Evolutionary conservation across 2,329 filamentous ascomycete species (phyloP).

Genomic region (Graphium sp.): DNA sequence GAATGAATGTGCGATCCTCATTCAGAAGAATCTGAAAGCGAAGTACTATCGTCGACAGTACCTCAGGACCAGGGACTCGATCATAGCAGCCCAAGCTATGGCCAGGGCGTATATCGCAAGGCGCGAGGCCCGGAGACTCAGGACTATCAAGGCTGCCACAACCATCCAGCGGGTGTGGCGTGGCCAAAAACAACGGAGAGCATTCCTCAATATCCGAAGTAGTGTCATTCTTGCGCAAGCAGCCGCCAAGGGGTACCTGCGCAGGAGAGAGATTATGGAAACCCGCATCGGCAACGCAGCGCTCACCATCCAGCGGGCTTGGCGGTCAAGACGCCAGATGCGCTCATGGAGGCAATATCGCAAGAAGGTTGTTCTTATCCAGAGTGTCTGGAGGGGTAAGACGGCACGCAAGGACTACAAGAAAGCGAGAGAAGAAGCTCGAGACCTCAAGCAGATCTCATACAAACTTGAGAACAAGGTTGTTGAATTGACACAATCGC

Average conservation of each 20-base stretch:
- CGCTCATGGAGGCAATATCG: constrained; percentile 77
- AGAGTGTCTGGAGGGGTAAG: constrained; percentile 85
- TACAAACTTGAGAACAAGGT: constrained; percentile 99
- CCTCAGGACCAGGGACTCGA: constrained; percentile 66
- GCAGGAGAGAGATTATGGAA: constrained; percentile 83
- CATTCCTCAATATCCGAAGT: constrained; percentile 60
- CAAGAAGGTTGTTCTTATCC: constrained; percentile 74
- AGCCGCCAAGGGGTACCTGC: constrained; percentile 78
- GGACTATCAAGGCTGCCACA: constrained; percentile 73
- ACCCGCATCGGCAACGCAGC: constrained; percentile 86
- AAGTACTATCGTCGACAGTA: constrained; percentile 92
- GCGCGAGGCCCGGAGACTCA: constrained; percentile 60
- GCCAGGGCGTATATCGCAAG: constrained; percentile 65
- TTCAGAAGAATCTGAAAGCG: constrained; percentile 92
- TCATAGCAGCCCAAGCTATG: constrained; percentile 65
- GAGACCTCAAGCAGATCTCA: constrained; percentile 97
- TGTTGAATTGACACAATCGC: constrained; percentile 85
- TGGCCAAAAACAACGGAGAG: constrained; percentile 75
- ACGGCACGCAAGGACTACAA: constrained; percentile 73
- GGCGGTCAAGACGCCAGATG: constrained; percentile 66
- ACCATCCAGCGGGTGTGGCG: constrained; percentile 93
- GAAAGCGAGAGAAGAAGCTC: constrained; percentile 79
- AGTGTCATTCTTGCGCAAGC: constrained; percentile 83
- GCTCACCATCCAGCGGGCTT: constrained; percentile 75
- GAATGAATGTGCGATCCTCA: constrained; percentile 91